Evolutionary conservation across 441 rosid species (phyloP), one percentile per base, ranked within the genome.

Genomic region (Mallotus repandus): DNA sequence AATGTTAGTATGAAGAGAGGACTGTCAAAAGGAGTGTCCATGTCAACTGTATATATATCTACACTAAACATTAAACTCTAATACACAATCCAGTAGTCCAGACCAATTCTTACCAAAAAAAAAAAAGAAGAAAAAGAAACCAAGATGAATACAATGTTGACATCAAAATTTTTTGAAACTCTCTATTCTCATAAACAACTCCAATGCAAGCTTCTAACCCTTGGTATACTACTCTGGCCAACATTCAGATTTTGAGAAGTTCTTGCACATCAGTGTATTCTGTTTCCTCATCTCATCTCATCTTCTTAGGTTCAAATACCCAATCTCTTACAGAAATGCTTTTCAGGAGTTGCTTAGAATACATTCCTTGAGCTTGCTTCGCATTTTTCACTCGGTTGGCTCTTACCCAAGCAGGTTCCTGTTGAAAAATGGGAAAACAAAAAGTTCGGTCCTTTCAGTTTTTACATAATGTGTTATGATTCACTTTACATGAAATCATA

Each of bases 391-490:
- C 86, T 52, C 95, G 82, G 63, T 82, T 89, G 2, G 97, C 93
- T 84, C 87, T 87, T 48, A 90, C 95, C 97, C 99, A 95, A 59
- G 93, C 98, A 25, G 97, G 98, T 81, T 95, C 97, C 94, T 91
- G 78, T 35, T 19, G 41, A n/a, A 49, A 52, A 70, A 64, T 55
- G 21, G 43, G 16, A 35, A 1, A 29, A 0, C 4, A 59, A 29
- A 0, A 5, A 52, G 9, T 14, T 46, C 16, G 3, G 14, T 0
- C 9, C 25, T 15, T 16, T 48, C 21, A 29, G 58, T 50, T 22
- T 66, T 22, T 14, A 14, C 2, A 43, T 35, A 35, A 3, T 32
- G 4, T 35, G 41, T 21, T 18, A 11, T 3, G n/a, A 52, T 63
- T 9, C 29, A 15, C 21, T 53, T 32, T 9, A 16, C 10, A 61